Conservation (phyloP, 1,284 basidiomycete genomes). For the Malassezia equina region DNA sequence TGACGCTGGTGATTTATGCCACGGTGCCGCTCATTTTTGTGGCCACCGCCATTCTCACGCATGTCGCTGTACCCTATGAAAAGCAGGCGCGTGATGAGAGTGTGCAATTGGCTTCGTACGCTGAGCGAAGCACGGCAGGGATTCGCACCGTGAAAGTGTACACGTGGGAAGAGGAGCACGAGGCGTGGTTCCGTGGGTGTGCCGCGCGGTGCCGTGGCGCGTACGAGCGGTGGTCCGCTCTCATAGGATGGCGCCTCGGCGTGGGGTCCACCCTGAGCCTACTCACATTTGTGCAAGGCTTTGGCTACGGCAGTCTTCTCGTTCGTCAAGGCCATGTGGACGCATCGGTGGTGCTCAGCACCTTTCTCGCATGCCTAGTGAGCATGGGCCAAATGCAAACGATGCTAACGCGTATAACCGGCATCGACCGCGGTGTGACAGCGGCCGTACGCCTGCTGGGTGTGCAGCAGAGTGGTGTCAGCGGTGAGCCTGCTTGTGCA, state of each 20-base stretch:
- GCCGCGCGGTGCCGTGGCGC: constrained; percentile 53
- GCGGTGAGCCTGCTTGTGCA: neutral
- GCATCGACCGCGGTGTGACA: constrained; percentile 73
- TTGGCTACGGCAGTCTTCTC: constrained; percentile 86
- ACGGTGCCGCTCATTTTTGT: constrained; percentile 74
- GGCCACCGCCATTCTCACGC: constrained; percentile 61
- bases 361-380: constrained; percentile 91
- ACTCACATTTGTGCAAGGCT: constrained; percentile 89
- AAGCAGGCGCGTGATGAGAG: constrained; percentile 59
- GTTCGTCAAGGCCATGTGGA: constrained; percentile 62
- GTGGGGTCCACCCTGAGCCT: constrained; percentile 63
- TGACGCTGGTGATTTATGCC: constrained; percentile 83
- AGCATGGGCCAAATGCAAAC: constrained; percentile 75
- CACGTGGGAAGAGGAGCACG: constrained; percentile 67
- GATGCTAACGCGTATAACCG: constrained; percentile 68
- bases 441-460: constrained; percentile 66
- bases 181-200: constrained; percentile 52
- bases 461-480: neutral
- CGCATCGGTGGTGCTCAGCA: constrained; percentile 75
- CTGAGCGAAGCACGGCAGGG: constrained; percentile 66
- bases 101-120: constrained; percentile 62
- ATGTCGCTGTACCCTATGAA: constrained; percentile 55
- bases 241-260: constrained; percentile 68
- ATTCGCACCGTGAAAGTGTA: constrained; percentile 92
- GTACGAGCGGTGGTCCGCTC: constrained; percentile 53